Base-by-base conservation (phyloP, 805 yeast species). In the Kodamaea kaohsiungensis region DNA sequence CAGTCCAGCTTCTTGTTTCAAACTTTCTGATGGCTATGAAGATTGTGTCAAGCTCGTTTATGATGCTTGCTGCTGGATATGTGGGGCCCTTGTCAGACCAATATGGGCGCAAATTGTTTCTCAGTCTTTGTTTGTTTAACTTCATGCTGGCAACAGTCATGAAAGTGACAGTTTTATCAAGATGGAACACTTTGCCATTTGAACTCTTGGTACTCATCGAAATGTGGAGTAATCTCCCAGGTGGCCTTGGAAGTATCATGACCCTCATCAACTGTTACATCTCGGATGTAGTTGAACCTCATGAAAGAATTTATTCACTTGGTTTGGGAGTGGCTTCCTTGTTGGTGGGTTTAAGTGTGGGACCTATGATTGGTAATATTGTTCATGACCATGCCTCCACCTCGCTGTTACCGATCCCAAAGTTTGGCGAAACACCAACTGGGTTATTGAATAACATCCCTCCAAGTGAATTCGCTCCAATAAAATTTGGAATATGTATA, bases 251-350 rank as follows among this genome's bases (percentile, higher is more conserved):
- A 55, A 77, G 85, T 4, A 61, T 86, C 35, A 62, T 87, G 49
- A 82, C 87, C 8, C 70, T 87, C 33, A 72, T 83, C 10, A 86
- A 85, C 63, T 82, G 92, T 56, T 91, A 89, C 64, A 77, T 88
- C 16, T 76, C 90, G 3, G 97, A 91, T 70, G 83, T 89, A 39
- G 85, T 85, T 5, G 86, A 84, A 18, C 80, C 89, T 0, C 77
- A 74, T 35, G 76, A 81, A 53, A 72, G 96, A 56, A 79, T 83
- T 19, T 77, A 80, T 51, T 74, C 79, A 17, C 72, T 89, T 59
- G 89, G 92, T 9, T 70, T 83, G 30, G 71, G 81, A 25, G 73
- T 80, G 65, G 89, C 92, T 9, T 68, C 81, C 15, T 68, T 87
- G 47, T 86, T 81, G 61, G 73, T 79, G 3, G 88, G 91, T 0